Evolutionary conservation across 106 monocot genomes (phyloP).

Genomic region (Acanthochlamys bracteata): DNA sequence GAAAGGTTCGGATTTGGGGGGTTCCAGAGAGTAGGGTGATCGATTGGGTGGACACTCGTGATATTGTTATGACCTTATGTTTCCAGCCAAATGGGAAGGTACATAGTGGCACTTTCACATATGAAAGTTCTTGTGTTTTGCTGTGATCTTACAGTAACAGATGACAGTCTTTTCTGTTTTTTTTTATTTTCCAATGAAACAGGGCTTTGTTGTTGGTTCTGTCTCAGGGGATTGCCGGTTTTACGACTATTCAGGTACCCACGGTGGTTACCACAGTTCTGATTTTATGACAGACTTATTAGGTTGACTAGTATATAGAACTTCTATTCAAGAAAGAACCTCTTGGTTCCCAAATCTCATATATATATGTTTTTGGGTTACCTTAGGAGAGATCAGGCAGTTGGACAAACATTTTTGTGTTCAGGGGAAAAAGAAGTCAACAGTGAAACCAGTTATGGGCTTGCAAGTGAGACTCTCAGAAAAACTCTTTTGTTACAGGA

Average conservation of each 20-base stretch:
- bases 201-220: slow-evolving; percentile 89
- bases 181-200: neutral
- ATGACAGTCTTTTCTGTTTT: neutral
- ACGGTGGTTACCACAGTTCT: neutral
- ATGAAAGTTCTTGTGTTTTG: neutral
- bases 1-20: slow-evolving; percentile 82
- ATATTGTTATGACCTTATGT: slow-evolving; percentile 69
- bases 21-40: slow-evolving; percentile 45
- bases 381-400: slow-evolving; percentile 32
- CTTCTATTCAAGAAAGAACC: neutral
- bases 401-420: slow-evolving; percentile 38
- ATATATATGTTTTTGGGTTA: neutral
- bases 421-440: slow-evolving; percentile 47
- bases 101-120: neutral
- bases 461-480: slow-evolving; percentile 45
- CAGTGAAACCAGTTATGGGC: slow-evolving; percentile 51
- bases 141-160: neutral
- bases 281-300: neutral
- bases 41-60: slow-evolving; percentile 68
- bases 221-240: slow-evolving; percentile 56
- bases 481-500: neutral
- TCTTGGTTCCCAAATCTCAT: neutral
- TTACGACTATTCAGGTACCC: slow-evolving; percentile 55
- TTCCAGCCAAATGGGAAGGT: slow-evolving; percentile 80
- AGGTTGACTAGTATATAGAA: neutral